Evolutionary conservation across 2,329 filamentous ascomycete genomes (phyloP).

Genomic region (Cryphonectria parasitica): DNA sequence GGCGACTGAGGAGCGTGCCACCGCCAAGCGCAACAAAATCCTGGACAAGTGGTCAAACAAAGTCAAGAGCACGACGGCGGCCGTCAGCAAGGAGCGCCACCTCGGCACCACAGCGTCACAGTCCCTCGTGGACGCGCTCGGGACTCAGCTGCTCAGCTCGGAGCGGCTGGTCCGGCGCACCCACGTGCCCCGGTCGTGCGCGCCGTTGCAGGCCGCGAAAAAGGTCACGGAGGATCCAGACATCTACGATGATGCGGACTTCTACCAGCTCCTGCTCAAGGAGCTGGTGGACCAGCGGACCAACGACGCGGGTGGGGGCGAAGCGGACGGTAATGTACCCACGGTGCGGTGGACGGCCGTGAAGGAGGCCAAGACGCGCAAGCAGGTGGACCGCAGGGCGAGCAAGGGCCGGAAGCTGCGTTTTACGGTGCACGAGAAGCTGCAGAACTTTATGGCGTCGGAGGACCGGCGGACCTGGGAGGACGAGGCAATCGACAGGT

Average conservation of each 20-base stretch:
- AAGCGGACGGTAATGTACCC: conserved; percentile 42
- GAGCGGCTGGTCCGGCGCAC: conserved; percentile 73
- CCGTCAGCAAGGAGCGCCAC: conserved; percentile 57
- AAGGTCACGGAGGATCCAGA: conserved; percentile 60
- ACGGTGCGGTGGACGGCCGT: conserved; percentile 68
- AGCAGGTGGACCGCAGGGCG: conserved; percentile 87
- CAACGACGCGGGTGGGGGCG: conserved; percentile 60
- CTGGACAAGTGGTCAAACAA: conserved; percentile 92
- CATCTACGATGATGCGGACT: conserved; percentile 92
- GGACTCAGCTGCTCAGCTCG: conserved; percentile 67
- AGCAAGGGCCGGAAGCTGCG: conserved; percentile 94
- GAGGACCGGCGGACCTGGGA: conserved; percentile 84
- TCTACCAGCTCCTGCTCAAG: conserved; percentile 91
- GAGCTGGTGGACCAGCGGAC: conserved; percentile 90
- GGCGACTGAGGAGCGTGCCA: conserved; percentile 62
- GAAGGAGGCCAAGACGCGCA: conserved; percentile 78
- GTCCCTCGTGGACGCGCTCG: conserved; percentile 68
- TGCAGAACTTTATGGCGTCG: conserved; percentile 97
- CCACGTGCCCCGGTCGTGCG: conserved; percentile 74
- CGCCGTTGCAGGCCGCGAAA: conserved; percentile 67
- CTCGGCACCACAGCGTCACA: conserved; percentile 57
- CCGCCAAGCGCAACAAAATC: conserved; percentile 67
- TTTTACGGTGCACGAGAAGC: conserved; percentile 93
- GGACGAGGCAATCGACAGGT: conserved; percentile 73
- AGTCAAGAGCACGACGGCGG: conserved; percentile 64